Percentiles rank a stretch among this genome's conserved stretches.
Conservation (phyloP, 495 filamentous ascomycete species). For the Penicillium verhagenii region DNA sequence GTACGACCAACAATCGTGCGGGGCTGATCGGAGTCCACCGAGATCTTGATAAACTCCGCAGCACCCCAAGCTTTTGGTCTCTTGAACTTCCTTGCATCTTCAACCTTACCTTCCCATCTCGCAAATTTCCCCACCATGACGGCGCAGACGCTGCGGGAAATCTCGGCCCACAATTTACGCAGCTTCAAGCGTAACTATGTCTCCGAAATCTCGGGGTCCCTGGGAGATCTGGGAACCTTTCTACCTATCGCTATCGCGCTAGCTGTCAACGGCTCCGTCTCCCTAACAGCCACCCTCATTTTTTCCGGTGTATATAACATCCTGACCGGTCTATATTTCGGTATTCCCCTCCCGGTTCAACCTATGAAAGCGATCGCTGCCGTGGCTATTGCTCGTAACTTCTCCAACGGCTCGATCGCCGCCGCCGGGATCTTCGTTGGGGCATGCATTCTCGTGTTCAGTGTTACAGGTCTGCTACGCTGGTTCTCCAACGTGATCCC, state of each 20-base stretch:
- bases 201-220: conserved; percentile 81
- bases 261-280: conserved; percentile 69
- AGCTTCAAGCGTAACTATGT: conserved; percentile 57
- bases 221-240: conserved; percentile 90
- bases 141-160: conserved; percentile 29
- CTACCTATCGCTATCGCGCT: conserved; percentile 86
- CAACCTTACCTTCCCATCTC: background rate
- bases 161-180: conserved; percentile 33
- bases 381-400: conserved; percentile 68
- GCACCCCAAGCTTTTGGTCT: background rate
- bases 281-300: conserved; percentile 77
- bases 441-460: conserved; percentile 68
- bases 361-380: conserved; percentile 93
- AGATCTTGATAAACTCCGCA: conserved; percentile 15
- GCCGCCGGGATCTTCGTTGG: conserved; percentile 79
- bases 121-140: conserved; percentile 22
- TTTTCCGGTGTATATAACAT: conserved; percentile 88
- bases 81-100: background rate
- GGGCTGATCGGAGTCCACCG: conserved; percentile 4
- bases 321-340: conserved; percentile 74
- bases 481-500: conserved; percentile 73
- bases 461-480: conserved; percentile 68
- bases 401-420: conserved; percentile 65
- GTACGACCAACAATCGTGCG: too few relatives aligned
- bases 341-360: conserved; percentile 82